Conservation (phyloP, 2,329 filamentous ascomycete genomes). For the Fusarium irregulare region DNA sequence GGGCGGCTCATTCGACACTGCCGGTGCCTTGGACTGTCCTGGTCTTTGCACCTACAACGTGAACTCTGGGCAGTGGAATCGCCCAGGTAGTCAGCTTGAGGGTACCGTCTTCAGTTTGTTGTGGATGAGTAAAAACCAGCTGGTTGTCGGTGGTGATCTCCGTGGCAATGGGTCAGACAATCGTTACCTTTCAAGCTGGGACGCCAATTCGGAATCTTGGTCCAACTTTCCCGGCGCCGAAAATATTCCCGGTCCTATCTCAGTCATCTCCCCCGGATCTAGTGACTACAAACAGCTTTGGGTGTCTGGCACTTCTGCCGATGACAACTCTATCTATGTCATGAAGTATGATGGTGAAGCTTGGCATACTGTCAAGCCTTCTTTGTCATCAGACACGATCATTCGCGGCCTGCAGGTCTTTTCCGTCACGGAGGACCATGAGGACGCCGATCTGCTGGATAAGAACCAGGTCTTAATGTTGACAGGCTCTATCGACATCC, state of each 20-base stretch:
- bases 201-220: slow-evolving; percentile 76
- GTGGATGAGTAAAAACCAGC: slow-evolving; percentile 78
- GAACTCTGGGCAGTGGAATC: slow-evolving; percentile 78
- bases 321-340: slow-evolving; percentile 77
- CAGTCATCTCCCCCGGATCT: slow-evolving; percentile 79
- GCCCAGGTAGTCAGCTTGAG: slow-evolving; percentile 76
- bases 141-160: slow-evolving; percentile 84
- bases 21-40: slow-evolving; percentile 84
- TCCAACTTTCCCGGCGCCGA: slow-evolving; percentile 69
- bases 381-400: slow-evolving; percentile 72
- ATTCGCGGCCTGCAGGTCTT: slow-evolving; percentile 88
- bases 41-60: slow-evolving; percentile 84
- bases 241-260: slow-evolving; percentile 82
- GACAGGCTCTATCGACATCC: slow-evolving; percentile 83
- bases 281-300: slow-evolving; percentile 79
- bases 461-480: slow-evolving; percentile 79
- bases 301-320: slow-evolving; percentile 76
- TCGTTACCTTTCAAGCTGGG: slow-evolving; percentile 78
- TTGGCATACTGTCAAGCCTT: slow-evolving; percentile 74
- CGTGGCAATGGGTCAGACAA: slow-evolving; percentile 70
- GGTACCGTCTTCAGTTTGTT: slow-evolving; percentile 78
- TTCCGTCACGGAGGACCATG: slow-evolving; percentile 75
- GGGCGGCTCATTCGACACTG: slow-evolving; percentile 84
- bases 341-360: slow-evolving; percentile 82
- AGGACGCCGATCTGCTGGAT: slow-evolving; percentile 70